A percentile compares a stretch with the other conserved stretches of the same genome.
Evolutionary conservation across 2,329 filamentous ascomycete species (phyloP).

Genomic region (Clathrospora elynae): DNA sequence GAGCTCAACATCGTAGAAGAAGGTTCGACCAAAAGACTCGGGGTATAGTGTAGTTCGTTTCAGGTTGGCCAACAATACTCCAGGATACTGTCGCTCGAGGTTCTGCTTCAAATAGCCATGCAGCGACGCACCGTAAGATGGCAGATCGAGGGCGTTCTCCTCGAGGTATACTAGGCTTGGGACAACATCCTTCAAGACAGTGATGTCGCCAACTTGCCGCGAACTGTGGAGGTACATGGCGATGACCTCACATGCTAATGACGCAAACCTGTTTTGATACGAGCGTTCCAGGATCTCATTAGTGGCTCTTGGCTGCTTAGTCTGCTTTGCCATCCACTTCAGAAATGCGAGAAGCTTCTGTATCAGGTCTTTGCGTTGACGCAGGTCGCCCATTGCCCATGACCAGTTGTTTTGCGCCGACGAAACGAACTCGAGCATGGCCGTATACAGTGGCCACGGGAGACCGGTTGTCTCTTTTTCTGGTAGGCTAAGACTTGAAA

Average conservation of each 20-base stretch:
- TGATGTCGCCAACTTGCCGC: slow-evolving; percentile 72
- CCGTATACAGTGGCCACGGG: slow-evolving; percentile 62
- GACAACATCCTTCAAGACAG: slow-evolving; percentile 72
- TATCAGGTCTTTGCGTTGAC: slow-evolving; percentile 75
- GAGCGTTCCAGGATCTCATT: slow-evolving; percentile 31
- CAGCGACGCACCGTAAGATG: slow-evolving; percentile 83
- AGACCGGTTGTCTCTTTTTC: slow-evolving; percentile 53
- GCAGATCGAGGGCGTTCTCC: slow-evolving; percentile 76
- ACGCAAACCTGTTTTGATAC: slow-evolving; percentile 65
- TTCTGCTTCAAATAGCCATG: slow-evolving; percentile 86
- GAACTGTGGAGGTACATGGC: slow-evolving; percentile 89
- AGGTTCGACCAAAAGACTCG: slow-evolving; percentile 71
- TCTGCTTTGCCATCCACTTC: slow-evolving; percentile 48
- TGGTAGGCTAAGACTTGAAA: slow-evolving; percentile 69
- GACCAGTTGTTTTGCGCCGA: slow-evolving; percentile 94
- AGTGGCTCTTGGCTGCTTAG: slow-evolving; percentile 31
- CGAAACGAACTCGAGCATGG: slow-evolving; percentile 84
- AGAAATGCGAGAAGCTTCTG: slow-evolving; percentile 73
- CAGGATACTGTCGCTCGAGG: slow-evolving; percentile 76
- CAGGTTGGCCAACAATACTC: slow-evolving; percentile 75
- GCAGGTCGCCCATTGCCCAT: slow-evolving; percentile 83
- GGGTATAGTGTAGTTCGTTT: slow-evolving; percentile 73
- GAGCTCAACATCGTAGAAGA: slow-evolving; percentile 81
- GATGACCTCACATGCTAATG: slow-evolving; percentile 83
- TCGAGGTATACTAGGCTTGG: slow-evolving; percentile 79